Evolutionary conservation across 1,284 basidiomycete genomes (phyloP), one percentile per base, ranked within the genome.

Genomic region (Termitomyces sp.): DNA sequence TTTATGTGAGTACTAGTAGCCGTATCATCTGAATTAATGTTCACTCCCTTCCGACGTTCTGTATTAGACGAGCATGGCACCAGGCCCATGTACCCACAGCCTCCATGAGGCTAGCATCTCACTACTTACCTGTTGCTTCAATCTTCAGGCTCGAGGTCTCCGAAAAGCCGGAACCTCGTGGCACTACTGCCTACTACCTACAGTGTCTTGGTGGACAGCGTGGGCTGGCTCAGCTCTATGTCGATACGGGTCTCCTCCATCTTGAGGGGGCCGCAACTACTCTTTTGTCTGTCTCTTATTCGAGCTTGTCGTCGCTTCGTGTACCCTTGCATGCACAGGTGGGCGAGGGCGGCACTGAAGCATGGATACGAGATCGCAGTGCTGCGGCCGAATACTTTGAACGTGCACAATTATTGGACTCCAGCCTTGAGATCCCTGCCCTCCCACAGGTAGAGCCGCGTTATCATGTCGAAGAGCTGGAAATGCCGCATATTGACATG

Each of bases 11-110:
- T 24, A 24, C 24, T 24, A 24, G 24, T 77, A 34, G 44, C 9
- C 31, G 3, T 45, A 31, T 57, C 50, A 42, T n/a, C 5, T 31
- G 15, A 31, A 21, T 19, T 15, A 5, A 41, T 50, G 19, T 41
- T 41, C 38, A 3, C 31, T 15, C 28, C 44, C 15, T 57, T 30
- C 9, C 48, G 45, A 36, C 28, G 47, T 54, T 52, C 36, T 24
- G 53, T 34, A 57, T n/a, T 62, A 90, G 88, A 59, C 88, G 87
- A 50, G 86, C 88, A 40, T 90, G 88, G 88, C 83, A 84, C 52
- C 85, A 86, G 67, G 80, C 84, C 1, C 85, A 82, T 64, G 73
- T 84, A 5, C 86, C 88, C 10, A 82, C 86, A 6, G 82, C 88
- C 1, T 84, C 86, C 2, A 85, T 90, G 73, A 82, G 86, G 53